phyloP scores from a whole-genome alignment of 2,329 filamentous ascomycete species.

The Ustulina deusta region DNA sequence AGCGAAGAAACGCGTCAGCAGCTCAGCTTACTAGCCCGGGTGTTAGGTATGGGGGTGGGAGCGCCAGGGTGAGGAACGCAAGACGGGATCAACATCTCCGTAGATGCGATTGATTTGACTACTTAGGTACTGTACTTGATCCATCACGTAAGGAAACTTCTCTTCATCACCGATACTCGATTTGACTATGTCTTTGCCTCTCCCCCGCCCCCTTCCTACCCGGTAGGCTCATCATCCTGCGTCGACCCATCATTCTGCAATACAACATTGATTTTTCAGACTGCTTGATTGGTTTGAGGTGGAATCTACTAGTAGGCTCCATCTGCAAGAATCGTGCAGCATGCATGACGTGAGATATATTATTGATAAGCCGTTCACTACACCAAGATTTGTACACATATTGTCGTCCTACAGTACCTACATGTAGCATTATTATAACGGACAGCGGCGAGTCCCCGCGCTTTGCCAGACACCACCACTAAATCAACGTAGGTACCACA shows the following conservation, averaged over 20 bases:
- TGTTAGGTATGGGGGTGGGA: not conserved
- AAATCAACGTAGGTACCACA: no score
- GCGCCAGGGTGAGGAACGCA: not conserved
- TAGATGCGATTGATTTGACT: not conserved
- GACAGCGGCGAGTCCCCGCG: no score
- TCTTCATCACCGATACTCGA: no score
- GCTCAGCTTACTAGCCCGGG: not conserved
- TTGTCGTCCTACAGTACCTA: not conserved
- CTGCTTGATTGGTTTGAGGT: not conserved
- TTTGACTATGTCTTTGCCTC: not conserved
- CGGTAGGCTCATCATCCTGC: not conserved
- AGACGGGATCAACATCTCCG: not conserved
- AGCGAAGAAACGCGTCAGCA: constrained; percentile 2
- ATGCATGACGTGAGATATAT: not conserved
- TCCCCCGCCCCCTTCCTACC: no score
- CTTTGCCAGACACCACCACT: no score
- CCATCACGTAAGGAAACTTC: not conserved
- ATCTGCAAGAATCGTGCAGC: not conserved
- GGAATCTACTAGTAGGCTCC: not conserved
- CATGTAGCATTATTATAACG: no score
- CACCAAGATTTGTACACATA: not conserved
- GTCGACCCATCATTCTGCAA: not conserved
- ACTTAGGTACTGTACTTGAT: not conserved
- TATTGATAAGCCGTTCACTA: not conserved
- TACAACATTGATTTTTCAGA: not conserved